Percentiles rank a stretch among this genome's conserved stretches.
Evolutionary conservation across 352 stramenopile genomes (phyloP).

Genomic region (Peronospora destructor): DNA sequence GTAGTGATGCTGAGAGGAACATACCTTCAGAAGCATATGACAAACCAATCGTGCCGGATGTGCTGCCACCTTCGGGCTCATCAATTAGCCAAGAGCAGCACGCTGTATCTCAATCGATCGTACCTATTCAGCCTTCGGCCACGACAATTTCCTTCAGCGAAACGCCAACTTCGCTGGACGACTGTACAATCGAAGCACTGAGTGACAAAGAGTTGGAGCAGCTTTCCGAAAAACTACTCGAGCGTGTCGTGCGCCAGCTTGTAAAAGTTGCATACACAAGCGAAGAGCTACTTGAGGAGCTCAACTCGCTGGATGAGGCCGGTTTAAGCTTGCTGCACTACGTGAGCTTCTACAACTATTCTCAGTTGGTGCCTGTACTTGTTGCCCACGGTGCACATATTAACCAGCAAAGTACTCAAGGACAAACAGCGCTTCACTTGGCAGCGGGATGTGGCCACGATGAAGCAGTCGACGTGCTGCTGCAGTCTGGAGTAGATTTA

Average conservation of each 20-base stretch:
- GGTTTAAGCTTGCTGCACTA: constrained; percentile 86
- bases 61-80: neutral
- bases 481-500: constrained; percentile 54
- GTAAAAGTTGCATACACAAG: constrained; percentile 72
- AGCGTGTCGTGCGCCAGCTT: constrained; percentile 76
- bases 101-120: neutral
- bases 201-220: constrained; percentile 75
- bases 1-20: constrained; percentile 3
- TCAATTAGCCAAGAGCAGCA: constrained; percentile 14
- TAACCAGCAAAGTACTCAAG: constrained; percentile 81
- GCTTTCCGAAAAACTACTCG: constrained; percentile 74
- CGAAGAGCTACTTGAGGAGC: constrained; percentile 76
- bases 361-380: constrained; percentile 65
- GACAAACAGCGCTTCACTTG: constrained; percentile 76
- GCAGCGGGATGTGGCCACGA: constrained; percentile 70
- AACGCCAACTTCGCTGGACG: constrained; percentile 38
- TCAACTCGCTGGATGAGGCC: constrained; percentile 84
- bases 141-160: constrained; percentile 13
- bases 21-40: constrained; percentile 6
- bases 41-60: constrained; percentile 1
- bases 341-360: constrained; percentile 87
- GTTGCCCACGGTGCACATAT: constrained; percentile 75
- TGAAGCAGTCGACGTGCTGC: constrained; percentile 56
- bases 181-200: constrained; percentile 65
- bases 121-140: constrained; percentile 1